Percentiles rank a stretch among this genome's conserved stretches.
Evolutionary conservation across 257 asterid species (phyloP).

Genomic region (Eustoma russellianum): DNA sequence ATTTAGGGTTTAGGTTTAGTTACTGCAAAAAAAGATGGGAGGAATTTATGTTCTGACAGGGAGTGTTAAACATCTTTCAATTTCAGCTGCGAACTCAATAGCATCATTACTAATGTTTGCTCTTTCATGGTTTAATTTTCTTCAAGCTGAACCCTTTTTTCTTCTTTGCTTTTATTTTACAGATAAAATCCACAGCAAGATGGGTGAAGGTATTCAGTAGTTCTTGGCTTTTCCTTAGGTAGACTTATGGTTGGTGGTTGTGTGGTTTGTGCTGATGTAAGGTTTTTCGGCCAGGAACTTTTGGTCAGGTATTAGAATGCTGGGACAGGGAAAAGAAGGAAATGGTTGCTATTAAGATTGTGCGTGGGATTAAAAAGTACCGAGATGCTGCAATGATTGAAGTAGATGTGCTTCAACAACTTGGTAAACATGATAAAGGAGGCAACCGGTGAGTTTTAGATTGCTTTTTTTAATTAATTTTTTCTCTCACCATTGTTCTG

Average conservation of each 20-base stretch:
- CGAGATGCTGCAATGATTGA: conserved; percentile 91
- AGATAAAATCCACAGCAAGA: conserved; percentile 81
- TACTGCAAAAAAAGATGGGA: no score
- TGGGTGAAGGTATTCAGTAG: conserved; percentile 58
- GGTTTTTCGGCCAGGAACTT: conserved; percentile 32
- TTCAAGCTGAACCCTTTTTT: neutral
- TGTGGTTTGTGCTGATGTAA: neutral
- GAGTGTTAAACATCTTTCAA: no score
- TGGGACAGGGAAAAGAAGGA: conserved; percentile 77
- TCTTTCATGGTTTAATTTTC: neutral
- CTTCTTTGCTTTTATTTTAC: conserved; percentile 11
- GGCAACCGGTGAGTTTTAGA: conserved; percentile 63
- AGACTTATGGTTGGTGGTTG: neutral
- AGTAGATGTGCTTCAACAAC: conserved; percentile 77
- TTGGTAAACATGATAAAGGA: conserved; percentile 72
- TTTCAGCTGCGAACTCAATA: no score
- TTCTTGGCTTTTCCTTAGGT: neutral
- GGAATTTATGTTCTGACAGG: no score
- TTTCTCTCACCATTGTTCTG: neutral
- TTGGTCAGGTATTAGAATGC: conserved; percentile 89
- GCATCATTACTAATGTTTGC: no score
- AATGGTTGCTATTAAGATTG: conserved; percentile 83
- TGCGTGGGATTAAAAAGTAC: conserved; percentile 68
- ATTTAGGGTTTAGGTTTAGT: no score
- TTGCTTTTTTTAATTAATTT: neutral